Evolutionary conservation across 257 asterid genomes (phyloP).

Genomic region (Anisodus tanguticus): DNA sequence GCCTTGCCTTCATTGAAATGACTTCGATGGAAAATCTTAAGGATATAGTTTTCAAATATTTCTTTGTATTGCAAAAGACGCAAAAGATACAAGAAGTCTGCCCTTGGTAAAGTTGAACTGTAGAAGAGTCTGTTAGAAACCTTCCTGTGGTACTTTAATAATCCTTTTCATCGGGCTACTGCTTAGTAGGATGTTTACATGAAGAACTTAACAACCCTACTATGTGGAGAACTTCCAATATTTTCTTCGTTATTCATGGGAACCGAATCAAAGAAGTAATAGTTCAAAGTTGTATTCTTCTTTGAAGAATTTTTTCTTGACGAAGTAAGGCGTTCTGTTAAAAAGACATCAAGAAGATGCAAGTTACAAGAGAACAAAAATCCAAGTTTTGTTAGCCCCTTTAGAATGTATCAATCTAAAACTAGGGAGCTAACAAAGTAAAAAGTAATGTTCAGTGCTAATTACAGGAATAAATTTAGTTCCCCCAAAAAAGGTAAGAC

Average conservation of each 20-base stretch:
- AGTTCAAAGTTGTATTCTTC: neutral
- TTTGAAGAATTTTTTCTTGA: neutral
- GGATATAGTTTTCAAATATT: neutral
- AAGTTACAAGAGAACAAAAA: neutral
- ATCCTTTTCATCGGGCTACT: neutral
- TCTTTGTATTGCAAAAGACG: neutral
- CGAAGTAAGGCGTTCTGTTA: neutral
- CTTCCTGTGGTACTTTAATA: neutral
- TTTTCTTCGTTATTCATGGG: neutral
- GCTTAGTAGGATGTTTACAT: neutral
- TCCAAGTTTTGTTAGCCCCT: too few relatives aligned
- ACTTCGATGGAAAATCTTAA: neutral
- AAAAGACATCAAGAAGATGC: neutral
- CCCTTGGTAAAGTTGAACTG: neutral
- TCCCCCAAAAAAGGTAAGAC: too few relatives aligned
- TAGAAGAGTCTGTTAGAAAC: neutral
- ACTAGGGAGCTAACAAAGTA: too few relatives aligned
- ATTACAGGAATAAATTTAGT: too few relatives aligned
- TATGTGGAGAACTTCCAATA: neutral
- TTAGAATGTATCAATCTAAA: too few relatives aligned
- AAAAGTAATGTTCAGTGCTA: too few relatives aligned
- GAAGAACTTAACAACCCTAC: neutral
- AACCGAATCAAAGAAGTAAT: neutral
- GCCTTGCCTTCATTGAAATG: slow-evolving; percentile 14
- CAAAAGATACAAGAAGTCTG: neutral